These are phyloP conservation scores for Linum trigynum DNA, from an alignment of 345 rosid species.

Conservation along the genomic window DNA sequence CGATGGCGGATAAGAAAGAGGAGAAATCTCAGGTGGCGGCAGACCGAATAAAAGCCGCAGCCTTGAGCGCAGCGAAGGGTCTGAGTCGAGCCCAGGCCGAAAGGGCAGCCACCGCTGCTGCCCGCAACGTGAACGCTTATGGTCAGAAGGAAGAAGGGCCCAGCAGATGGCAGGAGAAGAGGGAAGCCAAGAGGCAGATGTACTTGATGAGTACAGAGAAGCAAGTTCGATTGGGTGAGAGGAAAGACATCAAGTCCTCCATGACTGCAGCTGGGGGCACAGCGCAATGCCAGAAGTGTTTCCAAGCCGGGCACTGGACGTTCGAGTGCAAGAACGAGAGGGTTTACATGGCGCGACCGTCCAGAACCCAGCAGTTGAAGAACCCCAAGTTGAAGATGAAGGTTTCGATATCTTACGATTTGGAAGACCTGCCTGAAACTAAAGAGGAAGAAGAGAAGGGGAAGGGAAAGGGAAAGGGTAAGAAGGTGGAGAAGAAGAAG, in stretches of 20 bases:
- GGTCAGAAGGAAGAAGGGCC: slow-evolving; percentile 99
- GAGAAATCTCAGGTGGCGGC: slow-evolving; percentile 88
- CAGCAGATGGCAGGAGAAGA: slow-evolving; percentile 96
- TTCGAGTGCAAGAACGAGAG: slow-evolving; percentile 90
- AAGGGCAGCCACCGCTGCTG: slow-evolving; percentile 87
- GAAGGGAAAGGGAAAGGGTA: slow-evolving; percentile 20
- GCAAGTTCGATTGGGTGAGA: slow-evolving; percentile 79
- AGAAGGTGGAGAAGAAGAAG: slow-evolving; percentile 43
- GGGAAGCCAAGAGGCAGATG: slow-evolving; percentile 96
- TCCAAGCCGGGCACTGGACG: slow-evolving; percentile 92
- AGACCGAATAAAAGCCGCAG: slow-evolving; percentile 86
- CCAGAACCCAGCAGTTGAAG: slow-evolving; percentile 90
- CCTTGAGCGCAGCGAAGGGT: slow-evolving; percentile 80
- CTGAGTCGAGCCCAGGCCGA: slow-evolving; percentile 97
- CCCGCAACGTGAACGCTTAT: slow-evolving; percentile 87
- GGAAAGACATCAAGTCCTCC: slow-evolving; percentile 63
- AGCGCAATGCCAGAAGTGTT: slow-evolving; percentile 89
- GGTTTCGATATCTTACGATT: slow-evolving; percentile 44
- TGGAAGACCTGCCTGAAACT: slow-evolving; percentile 33
- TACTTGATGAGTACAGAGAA: slow-evolving; percentile 97
- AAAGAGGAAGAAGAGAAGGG: slow-evolving; percentile 26
- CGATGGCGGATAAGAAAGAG: slow-evolving; percentile 82
- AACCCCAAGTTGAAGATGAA: slow-evolving; percentile 72
- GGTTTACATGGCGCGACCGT: slow-evolving; percentile 83
- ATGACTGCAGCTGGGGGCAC: slow-evolving; percentile 36